Conservation (phyloP, 495 filamentous ascomycete genomes). For the Neurospora sp. region DNA sequence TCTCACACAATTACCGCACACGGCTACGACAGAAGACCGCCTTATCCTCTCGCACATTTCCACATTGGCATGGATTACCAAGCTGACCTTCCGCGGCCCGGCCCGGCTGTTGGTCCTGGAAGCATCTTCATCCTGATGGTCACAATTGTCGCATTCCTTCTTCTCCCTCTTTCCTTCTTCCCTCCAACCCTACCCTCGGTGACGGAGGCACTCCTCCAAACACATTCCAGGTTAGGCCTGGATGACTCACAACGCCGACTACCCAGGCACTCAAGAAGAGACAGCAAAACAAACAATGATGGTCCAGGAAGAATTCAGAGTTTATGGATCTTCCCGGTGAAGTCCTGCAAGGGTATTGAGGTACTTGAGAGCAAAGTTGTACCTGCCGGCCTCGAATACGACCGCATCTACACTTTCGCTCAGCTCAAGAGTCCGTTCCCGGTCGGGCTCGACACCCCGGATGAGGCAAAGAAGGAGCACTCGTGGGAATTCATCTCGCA, state of each 20-base stretch:
- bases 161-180: conserved; percentile 38
- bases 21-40: background rate
- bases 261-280: conserved; percentile 11
- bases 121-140: too few relatives aligned
- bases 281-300: conserved; percentile 19
- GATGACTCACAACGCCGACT: conserved; percentile 31
- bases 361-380: conserved; percentile 56
- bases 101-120: conserved; percentile 13
- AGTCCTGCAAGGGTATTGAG: conserved; percentile 78
- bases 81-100: conserved; percentile 5
- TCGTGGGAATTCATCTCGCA: conserved; percentile 78
- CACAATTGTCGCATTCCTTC: too few relatives aligned
- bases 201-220: conserved; percentile 39
- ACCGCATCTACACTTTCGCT: conserved; percentile 78
- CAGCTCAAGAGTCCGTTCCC: conserved; percentile 50
- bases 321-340: conserved; percentile 80
- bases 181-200: conserved; percentile 33
- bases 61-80: background rate
- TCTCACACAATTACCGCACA: background rate
- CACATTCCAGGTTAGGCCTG: conserved; percentile 31
- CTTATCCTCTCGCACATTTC: background rate
- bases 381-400: conserved; percentile 64
- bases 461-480: conserved; percentile 36
- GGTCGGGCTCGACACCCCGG: conserved; percentile 24
- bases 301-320: conserved; percentile 50